Evolutionary conservation across 495 filamentous ascomycete genomes (phyloP).

Genomic region (Cudoniella acicularis): DNA sequence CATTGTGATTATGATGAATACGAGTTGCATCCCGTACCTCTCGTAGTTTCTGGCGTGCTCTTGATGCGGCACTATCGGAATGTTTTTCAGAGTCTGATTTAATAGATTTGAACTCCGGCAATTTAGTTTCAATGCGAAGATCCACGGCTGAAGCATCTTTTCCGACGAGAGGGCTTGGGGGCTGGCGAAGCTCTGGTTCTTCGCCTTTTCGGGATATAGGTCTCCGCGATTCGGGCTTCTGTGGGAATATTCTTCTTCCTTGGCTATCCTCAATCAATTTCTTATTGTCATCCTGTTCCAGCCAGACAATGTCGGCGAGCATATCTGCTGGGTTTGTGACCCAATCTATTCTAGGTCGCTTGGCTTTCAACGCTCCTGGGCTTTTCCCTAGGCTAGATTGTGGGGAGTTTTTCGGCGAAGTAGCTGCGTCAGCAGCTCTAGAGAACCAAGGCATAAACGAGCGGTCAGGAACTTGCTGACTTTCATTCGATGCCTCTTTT

Average conservation of each 20-base stretch:
- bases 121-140: constrained; percentile 23
- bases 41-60: constrained; percentile 41
- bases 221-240: constrained; percentile 10
- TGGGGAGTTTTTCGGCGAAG: constrained; percentile 19
- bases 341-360: constrained; percentile 75
- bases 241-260: constrained; percentile 65
- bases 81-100: constrained; percentile 19
- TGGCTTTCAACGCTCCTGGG: constrained; percentile 28
- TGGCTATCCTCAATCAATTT: constrained; percentile 67
- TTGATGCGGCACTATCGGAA: constrained; percentile 19
- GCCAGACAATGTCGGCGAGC: constrained; percentile 81
- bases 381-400: constrained; percentile 13
- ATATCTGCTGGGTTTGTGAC: constrained; percentile 71
- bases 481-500: constrained; percentile 37
- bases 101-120: constrained; percentile 25
- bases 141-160: constrained; percentile 9
- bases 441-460: constrained; percentile 23
- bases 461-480: constrained; percentile 19
- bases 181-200: constrained; percentile 9
- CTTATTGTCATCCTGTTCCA: constrained; percentile 74
- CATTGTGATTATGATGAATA: constrained; percentile 40
- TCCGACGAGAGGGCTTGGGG: constrained; percentile 4
- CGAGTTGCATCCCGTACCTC: constrained; percentile 41
- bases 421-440: constrained; percentile 9
- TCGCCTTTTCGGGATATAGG: constrained; percentile 16